Conservation (phyloP, 306 rosid species). For the Amphicarpaea edgeworthii region DNA sequence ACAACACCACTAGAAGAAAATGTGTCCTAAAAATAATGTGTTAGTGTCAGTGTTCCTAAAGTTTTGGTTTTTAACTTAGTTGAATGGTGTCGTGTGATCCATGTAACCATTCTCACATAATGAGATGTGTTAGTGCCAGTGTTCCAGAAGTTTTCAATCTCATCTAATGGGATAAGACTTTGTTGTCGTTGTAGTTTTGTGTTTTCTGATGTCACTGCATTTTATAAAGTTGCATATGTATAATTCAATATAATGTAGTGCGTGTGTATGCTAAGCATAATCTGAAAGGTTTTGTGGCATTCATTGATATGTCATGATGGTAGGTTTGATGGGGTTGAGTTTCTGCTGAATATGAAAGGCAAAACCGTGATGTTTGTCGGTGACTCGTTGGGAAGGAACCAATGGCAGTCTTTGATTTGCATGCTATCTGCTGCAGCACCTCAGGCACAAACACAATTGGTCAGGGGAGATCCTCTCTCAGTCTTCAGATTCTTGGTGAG, state of each 20-base stretch:
- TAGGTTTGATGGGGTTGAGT: slow-evolving; percentile 83
- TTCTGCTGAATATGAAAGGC: slow-evolving; percentile 71
- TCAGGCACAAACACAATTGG: slow-evolving; percentile 59
- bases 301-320: slow-evolving; percentile 54
- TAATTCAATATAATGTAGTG: background rate
- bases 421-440: slow-evolving; percentile 68
- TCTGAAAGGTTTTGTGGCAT: slow-evolving; percentile 50
- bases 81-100: background rate
- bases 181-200: background rate
- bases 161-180: background rate
- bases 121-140: too few relatives aligned
- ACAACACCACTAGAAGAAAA: background rate
- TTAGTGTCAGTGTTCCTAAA: background rate
- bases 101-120: background rate
- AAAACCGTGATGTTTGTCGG: slow-evolving; percentile 85
- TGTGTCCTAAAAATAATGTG: background rate
- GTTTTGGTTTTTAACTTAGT: background rate
- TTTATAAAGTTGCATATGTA: background rate
- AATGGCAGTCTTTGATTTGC: slow-evolving; percentile 88
- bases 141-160: too few relatives aligned
- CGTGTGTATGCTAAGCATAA: background rate
- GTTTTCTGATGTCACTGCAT: slow-evolving; percentile 5
- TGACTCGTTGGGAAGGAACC: slow-evolving; percentile 84
- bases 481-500: slow-evolving; percentile 80
- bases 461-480: slow-evolving; percentile 79